These are phyloP conservation scores for Epichloe glyceriae DNA, from an alignment of 2,329 filamentous ascomycete species.

Conservation along the genomic window DNA sequence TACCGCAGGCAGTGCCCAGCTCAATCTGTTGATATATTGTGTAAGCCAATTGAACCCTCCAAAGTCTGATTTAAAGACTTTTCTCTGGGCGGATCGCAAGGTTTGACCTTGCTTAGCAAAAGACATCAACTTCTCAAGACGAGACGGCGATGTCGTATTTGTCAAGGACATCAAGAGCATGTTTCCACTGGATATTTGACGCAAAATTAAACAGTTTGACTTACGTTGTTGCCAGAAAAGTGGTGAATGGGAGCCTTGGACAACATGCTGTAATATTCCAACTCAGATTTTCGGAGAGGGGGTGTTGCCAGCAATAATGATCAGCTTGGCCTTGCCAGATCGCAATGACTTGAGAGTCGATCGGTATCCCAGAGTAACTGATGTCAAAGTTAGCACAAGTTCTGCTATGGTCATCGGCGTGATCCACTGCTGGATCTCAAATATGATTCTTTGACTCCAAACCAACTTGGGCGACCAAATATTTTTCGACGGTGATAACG, in stretches of 20 bases:
- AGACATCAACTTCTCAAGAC: background rate
- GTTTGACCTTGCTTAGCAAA: constrained; percentile 11
- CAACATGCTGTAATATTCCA: constrained; percentile 90
- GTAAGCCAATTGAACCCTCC: constrained; percentile 68
- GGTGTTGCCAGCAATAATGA: constrained; percentile 88
- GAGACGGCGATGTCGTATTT: background rate
- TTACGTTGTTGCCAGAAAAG: constrained; percentile 98
- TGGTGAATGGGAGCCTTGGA: constrained; percentile 94
- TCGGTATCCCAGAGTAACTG: constrained; percentile 31
- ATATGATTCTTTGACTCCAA: background rate
- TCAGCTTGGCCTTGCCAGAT: constrained; percentile 95
- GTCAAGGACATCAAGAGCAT: background rate
- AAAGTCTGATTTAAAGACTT: constrained; percentile 74
- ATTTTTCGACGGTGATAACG: background rate
- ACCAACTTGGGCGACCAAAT: background rate
- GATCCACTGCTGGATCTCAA: background rate
- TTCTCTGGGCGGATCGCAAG: constrained; percentile 65
- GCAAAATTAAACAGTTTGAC: constrained; percentile 26
- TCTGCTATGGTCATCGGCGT: background rate
- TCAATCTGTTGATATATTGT: constrained; percentile 59
- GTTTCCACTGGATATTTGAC: background rate
- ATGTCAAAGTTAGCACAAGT: background rate
- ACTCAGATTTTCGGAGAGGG: constrained; percentile 95
- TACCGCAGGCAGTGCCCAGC: constrained; percentile 95
- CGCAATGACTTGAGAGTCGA: constrained; percentile 68